A percentile compares a stretch with the other conserved stretches of the same genome.
These are phyloP conservation scores for Hevea brasiliensis DNA, from an alignment of 345 rosid species.

Conservation along the genomic window DNA sequence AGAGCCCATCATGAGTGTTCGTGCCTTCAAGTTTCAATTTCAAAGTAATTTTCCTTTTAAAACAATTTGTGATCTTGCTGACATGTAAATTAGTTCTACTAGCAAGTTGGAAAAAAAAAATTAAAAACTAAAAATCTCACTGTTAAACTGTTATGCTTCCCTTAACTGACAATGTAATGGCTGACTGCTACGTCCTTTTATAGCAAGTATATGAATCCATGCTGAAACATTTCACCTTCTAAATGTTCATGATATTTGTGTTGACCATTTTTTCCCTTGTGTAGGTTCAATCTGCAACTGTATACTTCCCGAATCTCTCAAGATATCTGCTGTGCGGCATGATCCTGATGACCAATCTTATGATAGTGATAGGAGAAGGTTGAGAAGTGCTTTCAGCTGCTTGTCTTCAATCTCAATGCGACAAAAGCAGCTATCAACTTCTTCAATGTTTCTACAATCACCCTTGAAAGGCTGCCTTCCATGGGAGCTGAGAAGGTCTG, in stretches of 20 bases:
- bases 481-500: slow-evolving; percentile 41
- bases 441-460: slow-evolving; percentile 39
- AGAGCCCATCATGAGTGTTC: too few relatives aligned
- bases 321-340: slow-evolving; percentile 56
- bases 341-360: slow-evolving; percentile 54
- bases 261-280: background rate
- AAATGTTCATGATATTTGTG: background rate
- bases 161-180: too few relatives aligned
- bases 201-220: too few relatives aligned
- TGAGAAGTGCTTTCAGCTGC: slow-evolving; percentile 61
- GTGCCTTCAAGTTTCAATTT: too few relatives aligned
- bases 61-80: background rate
- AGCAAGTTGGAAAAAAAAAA: too few relatives aligned
- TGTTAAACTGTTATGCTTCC: too few relatives aligned
- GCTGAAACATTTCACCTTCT: background rate
- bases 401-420: slow-evolving; percentile 82
- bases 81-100: background rate
- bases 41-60: background rate
- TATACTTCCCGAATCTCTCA: slow-evolving; percentile 82
- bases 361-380: slow-evolving; percentile 70
- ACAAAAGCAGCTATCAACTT: slow-evolving; percentile 83
- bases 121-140: too few relatives aligned
- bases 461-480: slow-evolving; percentile 24
- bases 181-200: too few relatives aligned
- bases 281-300: slow-evolving; percentile 93